phyloP scores from a whole-genome alignment of 2,329 filamentous ascomycete species.

The Trichoderma breve region DNA sequence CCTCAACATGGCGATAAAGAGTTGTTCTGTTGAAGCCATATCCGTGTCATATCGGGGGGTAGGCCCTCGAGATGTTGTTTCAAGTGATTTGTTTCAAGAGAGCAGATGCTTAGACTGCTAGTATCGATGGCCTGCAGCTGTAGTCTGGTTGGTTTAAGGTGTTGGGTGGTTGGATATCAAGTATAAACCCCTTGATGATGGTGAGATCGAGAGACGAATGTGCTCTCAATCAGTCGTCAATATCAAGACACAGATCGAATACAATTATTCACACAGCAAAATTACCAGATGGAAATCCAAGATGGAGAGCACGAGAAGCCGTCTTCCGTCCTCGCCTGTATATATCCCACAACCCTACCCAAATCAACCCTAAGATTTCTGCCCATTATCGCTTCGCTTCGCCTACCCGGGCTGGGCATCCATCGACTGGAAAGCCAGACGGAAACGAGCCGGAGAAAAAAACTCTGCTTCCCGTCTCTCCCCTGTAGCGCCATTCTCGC shows the following conservation, averaged over 20 bases:
- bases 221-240: background rate
- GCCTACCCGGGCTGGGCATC: background rate
- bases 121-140: background rate
- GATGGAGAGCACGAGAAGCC: background rate
- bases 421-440: background rate
- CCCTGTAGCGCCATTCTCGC: background rate
- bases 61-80: background rate
- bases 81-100: background rate
- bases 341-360: constrained; percentile 8
- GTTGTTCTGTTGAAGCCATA: constrained; percentile 51
- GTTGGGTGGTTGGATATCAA: background rate
- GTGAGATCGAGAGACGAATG: background rate
- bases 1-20: constrained; percentile 57
- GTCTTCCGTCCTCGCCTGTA: background rate
- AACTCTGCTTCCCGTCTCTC: background rate
- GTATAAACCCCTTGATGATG: background rate
- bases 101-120: background rate
- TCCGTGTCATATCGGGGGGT: constrained; percentile 46
- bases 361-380: background rate
- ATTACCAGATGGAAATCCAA: background rate
- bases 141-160: background rate
- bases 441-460: background rate
- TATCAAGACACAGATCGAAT: background rate
- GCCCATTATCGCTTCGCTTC: background rate
- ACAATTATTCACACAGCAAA: background rate